These are phyloP conservation scores for Amylostereum areolatum DNA, from an alignment of 1,284 basidiomycete species.

Conservation along the genomic window DNA sequence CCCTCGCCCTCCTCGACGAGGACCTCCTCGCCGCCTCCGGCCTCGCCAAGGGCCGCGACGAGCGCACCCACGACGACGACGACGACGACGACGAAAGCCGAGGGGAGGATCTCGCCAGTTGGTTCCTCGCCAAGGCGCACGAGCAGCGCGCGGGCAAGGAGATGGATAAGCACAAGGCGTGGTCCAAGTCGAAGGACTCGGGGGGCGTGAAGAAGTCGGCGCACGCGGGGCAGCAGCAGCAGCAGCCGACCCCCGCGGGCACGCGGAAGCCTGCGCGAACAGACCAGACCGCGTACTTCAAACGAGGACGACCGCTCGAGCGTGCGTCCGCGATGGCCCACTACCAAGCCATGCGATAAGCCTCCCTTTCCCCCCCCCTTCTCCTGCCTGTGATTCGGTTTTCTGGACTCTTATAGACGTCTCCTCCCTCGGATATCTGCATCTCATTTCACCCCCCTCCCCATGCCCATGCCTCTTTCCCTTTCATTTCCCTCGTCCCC, in stretches of 20 bases:
- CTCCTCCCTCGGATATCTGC: too few species aligned
- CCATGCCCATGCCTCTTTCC: too few species aligned
- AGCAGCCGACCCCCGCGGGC: too few species aligned
- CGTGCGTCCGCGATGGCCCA: not conserved
- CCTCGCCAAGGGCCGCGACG: not conserved
- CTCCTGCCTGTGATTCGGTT: not conserved
- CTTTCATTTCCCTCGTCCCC: not conserved
- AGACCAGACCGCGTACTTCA: not conserved
- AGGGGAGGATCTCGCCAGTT: conserved; percentile 1
- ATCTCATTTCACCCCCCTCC: too few species aligned
- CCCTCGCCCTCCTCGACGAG: conserved; percentile 9
- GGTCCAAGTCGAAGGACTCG: not conserved
- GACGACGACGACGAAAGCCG: not conserved
- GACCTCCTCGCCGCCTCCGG: conserved; percentile 6
- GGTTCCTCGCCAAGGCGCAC: conserved; percentile 5
- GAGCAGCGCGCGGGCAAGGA: not conserved
- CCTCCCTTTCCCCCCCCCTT: not conserved
- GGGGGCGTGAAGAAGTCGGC: too few species aligned
- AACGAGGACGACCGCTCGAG: not conserved
- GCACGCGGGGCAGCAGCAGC: too few species aligned
- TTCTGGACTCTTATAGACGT: too few species aligned
- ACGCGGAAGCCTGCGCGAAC: too few species aligned
- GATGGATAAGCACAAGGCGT: not conserved
- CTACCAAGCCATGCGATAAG: not conserved
- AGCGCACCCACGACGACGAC: not conserved